Evolutionary conservation across 2,329 filamentous ascomycete species (phyloP).

Genomic region (Talaromyces sp.): DNA sequence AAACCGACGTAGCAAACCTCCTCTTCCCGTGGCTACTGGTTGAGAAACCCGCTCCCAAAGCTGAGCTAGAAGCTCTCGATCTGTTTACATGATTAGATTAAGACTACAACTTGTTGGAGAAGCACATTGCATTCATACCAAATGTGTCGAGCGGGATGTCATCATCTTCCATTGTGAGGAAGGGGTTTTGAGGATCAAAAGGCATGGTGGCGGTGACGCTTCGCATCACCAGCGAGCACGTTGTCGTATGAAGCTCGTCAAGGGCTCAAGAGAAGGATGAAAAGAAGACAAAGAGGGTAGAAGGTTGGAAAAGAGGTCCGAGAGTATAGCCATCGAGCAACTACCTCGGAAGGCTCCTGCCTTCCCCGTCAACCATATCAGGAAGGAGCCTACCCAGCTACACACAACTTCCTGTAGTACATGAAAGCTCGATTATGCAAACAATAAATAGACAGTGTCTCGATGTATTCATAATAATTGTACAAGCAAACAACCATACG

Average conservation of each 20-base stretch:
- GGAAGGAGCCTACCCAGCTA: neutral
- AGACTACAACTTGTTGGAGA: neutral
- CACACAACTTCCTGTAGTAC: neutral
- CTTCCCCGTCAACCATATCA: neutral
- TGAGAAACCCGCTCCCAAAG: slow-evolving; percentile 20
- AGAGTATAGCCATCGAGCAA: neutral
- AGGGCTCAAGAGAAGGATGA: neutral
- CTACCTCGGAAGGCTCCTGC: neutral
- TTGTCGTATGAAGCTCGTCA: neutral
- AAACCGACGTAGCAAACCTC: neutral
- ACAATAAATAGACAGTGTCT: neutral
- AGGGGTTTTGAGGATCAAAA: neutral
- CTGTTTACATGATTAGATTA: slow-evolving; percentile 22
- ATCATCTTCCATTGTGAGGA: slow-evolving; percentile 24
- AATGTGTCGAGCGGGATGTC: slow-evolving; percentile 48
- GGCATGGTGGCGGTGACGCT: neutral
- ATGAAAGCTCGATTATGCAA: neutral
- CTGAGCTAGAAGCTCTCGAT: slow-evolving; percentile 39
- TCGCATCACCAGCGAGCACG: neutral
- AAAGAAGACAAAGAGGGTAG: neutral
- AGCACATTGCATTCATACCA: slow-evolving; percentile 35
- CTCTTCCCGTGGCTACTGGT: neutral
- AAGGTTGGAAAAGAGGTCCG: neutral
- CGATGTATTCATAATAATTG: neutral
- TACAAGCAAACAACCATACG: neutral